Percentiles rank a stretch among this genome's conserved stretches.
phyloP scores from a whole-genome alignment of 495 filamentous ascomycete genomes.

The Staphylotrichum tortipilum region DNA sequence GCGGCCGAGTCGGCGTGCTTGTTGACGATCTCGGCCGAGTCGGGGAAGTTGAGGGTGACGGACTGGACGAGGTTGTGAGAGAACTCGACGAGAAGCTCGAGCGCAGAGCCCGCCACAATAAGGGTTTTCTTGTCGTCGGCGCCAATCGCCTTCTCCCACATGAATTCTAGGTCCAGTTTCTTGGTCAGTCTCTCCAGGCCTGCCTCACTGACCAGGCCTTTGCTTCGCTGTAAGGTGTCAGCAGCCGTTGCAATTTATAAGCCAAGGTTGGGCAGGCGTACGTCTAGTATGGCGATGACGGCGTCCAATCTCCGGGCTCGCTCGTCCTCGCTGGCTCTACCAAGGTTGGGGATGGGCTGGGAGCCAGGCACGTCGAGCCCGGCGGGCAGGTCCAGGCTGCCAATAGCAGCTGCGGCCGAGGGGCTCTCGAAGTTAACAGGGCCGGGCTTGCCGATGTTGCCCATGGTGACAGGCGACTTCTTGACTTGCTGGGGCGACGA shows the following conservation, averaged over 20 bases:
- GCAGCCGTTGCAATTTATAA: too few relatives aligned
- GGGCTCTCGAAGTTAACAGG: constrained; percentile 47
- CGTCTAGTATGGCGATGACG: constrained; percentile 37
- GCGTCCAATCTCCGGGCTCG: constrained; percentile 44
- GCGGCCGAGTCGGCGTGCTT: constrained; percentile 43
- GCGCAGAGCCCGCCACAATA: constrained; percentile 58
- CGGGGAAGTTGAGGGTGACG: constrained; percentile 38
- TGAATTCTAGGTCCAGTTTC: constrained; percentile 60
- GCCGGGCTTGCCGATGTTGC: constrained; percentile 29
- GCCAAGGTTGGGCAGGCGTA: constrained; percentile 10
- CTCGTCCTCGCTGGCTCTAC: constrained; percentile 49
- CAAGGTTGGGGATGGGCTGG: constrained; percentile 25
- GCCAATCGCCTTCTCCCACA: constrained; percentile 54
- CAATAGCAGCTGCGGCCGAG: constrained; percentile 41
- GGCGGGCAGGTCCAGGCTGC: constrained; percentile 36
- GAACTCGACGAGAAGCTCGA: constrained; percentile 49
- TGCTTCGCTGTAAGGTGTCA: constrained; percentile 33
- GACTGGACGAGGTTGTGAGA: constrained; percentile 42
- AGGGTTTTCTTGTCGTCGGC: constrained; percentile 44
- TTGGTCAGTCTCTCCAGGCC: constrained; percentile 69
- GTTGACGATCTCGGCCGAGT: constrained; percentile 38
- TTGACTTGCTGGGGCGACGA: constrained; percentile 49
- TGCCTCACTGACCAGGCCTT: constrained; percentile 63
- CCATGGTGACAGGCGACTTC: constrained; percentile 40
- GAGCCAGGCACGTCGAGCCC: constrained; percentile 36